These are phyloP conservation scores for Neurospora sp. DNA, from an alignment of 495 filamentous ascomycete species.

Conservation along the genomic window DNA sequence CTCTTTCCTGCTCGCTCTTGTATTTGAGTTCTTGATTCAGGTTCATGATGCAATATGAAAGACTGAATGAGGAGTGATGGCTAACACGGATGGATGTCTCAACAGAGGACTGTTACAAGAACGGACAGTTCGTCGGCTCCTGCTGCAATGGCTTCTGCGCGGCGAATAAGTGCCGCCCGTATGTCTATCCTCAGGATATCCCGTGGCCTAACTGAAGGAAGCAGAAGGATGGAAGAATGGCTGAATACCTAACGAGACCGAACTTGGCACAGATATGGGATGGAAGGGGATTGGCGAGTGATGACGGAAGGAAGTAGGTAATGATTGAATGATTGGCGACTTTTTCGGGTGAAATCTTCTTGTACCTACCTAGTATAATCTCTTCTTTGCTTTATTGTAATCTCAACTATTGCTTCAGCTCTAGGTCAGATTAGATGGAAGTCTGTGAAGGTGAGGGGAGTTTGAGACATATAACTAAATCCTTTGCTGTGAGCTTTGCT, in stretches of 20 bases:
- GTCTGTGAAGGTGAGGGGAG: neutral
- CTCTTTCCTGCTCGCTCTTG: too few species aligned
- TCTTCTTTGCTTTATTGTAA: neutral
- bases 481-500: neutral
- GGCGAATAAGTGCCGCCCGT: conserved; percentile 22
- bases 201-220: neutral
- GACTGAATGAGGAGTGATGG: neutral
- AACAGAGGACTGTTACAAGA: conserved; percentile 12
- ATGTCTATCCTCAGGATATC: conserved; percentile 6
- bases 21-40: too few species aligned
- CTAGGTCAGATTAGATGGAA: neutral
- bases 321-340: neutral
- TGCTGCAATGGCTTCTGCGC: conserved; percentile 25
- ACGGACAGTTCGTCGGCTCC: conserved; percentile 18
- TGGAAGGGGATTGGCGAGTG: neutral
- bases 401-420: neutral
- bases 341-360: neutral
- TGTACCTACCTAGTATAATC: neutral
- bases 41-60: too few species aligned
- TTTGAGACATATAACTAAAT: neutral
- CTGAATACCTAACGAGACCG: too few species aligned
- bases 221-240: neutral
- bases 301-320: neutral
- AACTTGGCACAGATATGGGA: neutral
- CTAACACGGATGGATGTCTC: neutral